phyloP scores from a whole-genome alignment of 805 yeast genomes.

The Sporopachydermia quercuum region DNA sequence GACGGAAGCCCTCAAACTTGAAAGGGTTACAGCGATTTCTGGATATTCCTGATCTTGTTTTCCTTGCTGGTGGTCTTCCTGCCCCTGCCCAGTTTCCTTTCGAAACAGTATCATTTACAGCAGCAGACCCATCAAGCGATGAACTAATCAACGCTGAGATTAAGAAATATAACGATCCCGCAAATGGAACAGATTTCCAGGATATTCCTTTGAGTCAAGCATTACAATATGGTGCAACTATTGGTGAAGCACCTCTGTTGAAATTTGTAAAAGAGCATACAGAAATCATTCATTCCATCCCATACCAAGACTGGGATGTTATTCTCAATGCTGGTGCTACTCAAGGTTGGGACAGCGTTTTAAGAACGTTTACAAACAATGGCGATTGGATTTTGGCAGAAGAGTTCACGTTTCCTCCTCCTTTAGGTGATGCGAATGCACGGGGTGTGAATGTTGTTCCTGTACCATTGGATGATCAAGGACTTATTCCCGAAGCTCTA shows the following conservation, averaged over 20 bases:
- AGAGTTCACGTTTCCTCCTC: slow-evolving; percentile 70
- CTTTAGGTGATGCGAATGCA: slow-evolving; percentile 69
- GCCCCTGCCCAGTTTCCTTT: not conserved
- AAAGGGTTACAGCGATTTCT: not conserved
- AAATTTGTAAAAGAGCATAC: not conserved
- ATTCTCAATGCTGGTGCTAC: slow-evolving; percentile 74
- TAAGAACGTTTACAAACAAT: slow-evolving; percentile 61
- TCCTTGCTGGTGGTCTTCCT: slow-evolving; percentile 1
- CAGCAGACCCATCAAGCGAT: too few relatives aligned
- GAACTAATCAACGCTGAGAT: too few relatives aligned
- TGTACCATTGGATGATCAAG: slow-evolving; percentile 63
- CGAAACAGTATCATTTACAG: not conserved
- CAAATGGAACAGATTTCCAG: not conserved
- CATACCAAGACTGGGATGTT: slow-evolving; percentile 58
- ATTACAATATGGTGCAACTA: not conserved
- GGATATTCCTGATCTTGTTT: not conserved
- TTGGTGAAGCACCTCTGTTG: not conserved
- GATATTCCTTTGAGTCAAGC: not conserved
- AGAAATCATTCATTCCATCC: slow-evolving; percentile 26
- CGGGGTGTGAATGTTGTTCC: slow-evolving; percentile 57
- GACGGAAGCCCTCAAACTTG: not conserved
- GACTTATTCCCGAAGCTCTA: slow-evolving; percentile 61
- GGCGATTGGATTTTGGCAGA: slow-evolving; percentile 81
- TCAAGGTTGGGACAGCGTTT: slow-evolving; percentile 72
- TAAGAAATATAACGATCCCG: not conserved